Base-by-base conservation (phyloP, 192 early-diverging fungal genomes). In the Phycomyces blakesleeanus region DNA sequence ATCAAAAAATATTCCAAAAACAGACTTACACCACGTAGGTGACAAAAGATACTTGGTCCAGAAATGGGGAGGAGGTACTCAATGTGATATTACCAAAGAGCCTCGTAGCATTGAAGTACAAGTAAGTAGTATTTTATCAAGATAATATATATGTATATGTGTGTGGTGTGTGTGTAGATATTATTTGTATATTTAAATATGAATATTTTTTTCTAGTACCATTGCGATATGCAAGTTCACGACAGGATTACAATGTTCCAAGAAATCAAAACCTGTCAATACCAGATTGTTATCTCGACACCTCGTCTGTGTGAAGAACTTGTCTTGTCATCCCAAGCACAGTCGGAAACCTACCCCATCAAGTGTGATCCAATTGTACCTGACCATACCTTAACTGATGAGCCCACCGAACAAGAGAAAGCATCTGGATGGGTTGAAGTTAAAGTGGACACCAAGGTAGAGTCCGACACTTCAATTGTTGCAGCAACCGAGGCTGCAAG, bases 221-320 rank as follows among this genome's bases (percentile, higher is more conserved):
- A 93, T 68, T 96, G 94, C 70, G 85, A 84, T 55, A 57, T 76
- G 5, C 69, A 82, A 27, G 54, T 66, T 14, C 59, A 66, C 0
- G 88, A 91, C 27, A 79, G 84, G 38, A 87, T 96, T 54, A 72
- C 82, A 1, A 59, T 70, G 0, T 81, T 92, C 21, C 74, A 76
- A 9, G 94, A 96, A 67, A 62, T 78, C 0, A 67, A 83, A 3
- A 80, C 78, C 0, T 96, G 94, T 72, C 73, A 81, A 41, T 96
- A 96, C 55, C 78, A 86, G 8, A 83, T 93, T 64, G 75, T 87
- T n/a, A 81, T 96, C 16, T 81, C 88, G 59, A 91, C 91, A 2
- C 81, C 85, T 3, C 73, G 77, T 9, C 79, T 94, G 21, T 96
- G 94, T 72, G 77, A 70, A 10, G 85, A 89, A 60, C 53, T 77